Base-by-base conservation (phyloP, 2,329 filamentous ascomycete genomes). In the Ascochyta koolunga region DNA sequence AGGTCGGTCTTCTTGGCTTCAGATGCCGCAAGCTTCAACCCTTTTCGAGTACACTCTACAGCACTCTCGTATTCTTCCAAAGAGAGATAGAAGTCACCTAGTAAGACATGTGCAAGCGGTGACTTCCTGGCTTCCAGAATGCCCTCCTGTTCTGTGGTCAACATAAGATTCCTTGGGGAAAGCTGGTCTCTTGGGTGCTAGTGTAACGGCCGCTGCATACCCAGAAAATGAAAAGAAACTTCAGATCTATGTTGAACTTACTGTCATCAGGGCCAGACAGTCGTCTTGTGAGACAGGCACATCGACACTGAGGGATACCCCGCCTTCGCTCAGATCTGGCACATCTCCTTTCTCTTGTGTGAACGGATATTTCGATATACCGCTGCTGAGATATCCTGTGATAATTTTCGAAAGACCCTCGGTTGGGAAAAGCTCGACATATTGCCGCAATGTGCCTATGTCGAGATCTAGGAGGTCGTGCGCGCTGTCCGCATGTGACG, bases 11-110 rank as follows among this genome's bases (percentile, higher is more conserved):
- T 87, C 35, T 78, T 79, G 0, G 83, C 81, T 70, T 93, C 85
- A 5, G 80, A 78, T 10, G 78, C 74, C 21, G 90, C 71, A 11
- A 88, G 79, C 29, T 81, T 80, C 38, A 90, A 77, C 0, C 89
- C 92, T 66, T 89, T 90, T 36, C 91, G 86, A 76, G 91, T 89
- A 19, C 89, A 83, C 54, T 96, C 90, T 0, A 90, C 89, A 1
- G 88, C 89, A 61, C 82, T 90, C 68, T 95, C 88, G 69, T 96
- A 86, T 67, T 98, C 95, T 63, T 96, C 92, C 5, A 96, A 78
- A 56, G 89, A 85, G 45, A 95, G 81, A 65, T 96, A 96, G 68
- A 93, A 93, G 61, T 93, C 87, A 9, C 86, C 87, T 72, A 95
- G 86, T 24, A 99, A 80, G 18, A 93, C 86, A 72, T 96, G 91